phyloP scores from a whole-genome alignment of 1,139 yeast species.

The Protomyces arabidopsidicola region DNA sequence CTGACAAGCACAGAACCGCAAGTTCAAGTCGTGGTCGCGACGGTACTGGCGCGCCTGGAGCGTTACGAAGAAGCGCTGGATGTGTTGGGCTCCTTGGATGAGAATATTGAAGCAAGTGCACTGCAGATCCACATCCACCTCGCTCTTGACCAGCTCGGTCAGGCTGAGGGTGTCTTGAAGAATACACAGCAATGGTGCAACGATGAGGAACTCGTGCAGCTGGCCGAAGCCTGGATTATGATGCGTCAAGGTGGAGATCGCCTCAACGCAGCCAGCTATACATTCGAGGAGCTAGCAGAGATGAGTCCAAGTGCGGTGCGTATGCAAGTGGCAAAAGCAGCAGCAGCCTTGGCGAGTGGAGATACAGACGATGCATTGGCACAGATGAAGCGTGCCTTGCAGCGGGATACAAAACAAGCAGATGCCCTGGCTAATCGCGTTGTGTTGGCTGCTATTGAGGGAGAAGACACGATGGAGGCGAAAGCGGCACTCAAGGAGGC shows the following conservation, averaged over 20 bases:
- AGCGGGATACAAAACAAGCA: slow-evolving; percentile 42
- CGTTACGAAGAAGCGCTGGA: slow-evolving; percentile 40
- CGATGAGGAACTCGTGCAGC: slow-evolving; percentile 63
- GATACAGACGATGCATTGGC: slow-evolving; percentile 49
- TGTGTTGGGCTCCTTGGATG: slow-evolving; percentile 38
- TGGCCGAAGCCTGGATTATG: slow-evolving; percentile 63
- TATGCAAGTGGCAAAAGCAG: slow-evolving; percentile 48
- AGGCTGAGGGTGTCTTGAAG: slow-evolving; percentile 40
- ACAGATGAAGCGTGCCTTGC: slow-evolving; percentile 46
- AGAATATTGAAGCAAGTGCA: slow-evolving; percentile 37
- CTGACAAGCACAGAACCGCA: slow-evolving; percentile 30
- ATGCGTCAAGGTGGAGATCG: slow-evolving; percentile 51
- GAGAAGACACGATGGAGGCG: slow-evolving; percentile 33
- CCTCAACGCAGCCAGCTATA: slow-evolving; percentile 60
- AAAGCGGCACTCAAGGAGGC: slow-evolving; percentile 42
- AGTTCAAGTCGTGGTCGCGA: slow-evolving; percentile 34
- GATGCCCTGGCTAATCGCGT: slow-evolving; percentile 59
- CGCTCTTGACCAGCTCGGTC: slow-evolving; percentile 38
- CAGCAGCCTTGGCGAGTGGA: slow-evolving; percentile 47
- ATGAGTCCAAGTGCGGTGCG: slow-evolving; percentile 44
- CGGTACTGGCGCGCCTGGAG: slow-evolving; percentile 40
- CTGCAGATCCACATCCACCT: slow-evolving; percentile 42
- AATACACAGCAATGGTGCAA: slow-evolving; percentile 51
- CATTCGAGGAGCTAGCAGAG: slow-evolving; percentile 64
- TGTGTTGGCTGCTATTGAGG: slow-evolving; percentile 50